These are phyloP conservation scores for Polyporus tsugae DNA, from an alignment of 1,284 basidiomycete species.

Conservation along the genomic window DNA sequence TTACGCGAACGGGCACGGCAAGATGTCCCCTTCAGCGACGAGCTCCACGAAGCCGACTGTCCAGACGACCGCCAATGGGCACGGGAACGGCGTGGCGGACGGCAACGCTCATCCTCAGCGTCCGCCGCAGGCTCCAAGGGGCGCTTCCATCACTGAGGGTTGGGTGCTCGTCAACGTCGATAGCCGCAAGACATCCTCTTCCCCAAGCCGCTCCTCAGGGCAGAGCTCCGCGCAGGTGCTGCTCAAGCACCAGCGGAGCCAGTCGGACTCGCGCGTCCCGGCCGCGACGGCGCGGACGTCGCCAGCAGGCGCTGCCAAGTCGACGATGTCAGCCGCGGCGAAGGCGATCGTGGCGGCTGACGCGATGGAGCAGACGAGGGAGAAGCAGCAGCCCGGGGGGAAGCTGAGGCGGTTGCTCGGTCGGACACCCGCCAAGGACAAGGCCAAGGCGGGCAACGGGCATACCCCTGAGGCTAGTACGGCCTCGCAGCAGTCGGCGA, in stretches of 20 bases:
- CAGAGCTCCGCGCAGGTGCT: slow-evolving; percentile 16
- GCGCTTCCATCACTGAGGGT: slow-evolving; percentile 40
- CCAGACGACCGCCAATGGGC: background rate
- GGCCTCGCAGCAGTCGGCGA: slow-evolving; percentile 4
- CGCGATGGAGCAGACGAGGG: slow-evolving; percentile 48
- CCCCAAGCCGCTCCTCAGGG: slow-evolving; percentile 6
- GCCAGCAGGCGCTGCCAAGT: slow-evolving; percentile 35
- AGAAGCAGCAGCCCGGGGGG: slow-evolving; percentile 37
- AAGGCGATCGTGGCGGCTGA: slow-evolving; percentile 71
- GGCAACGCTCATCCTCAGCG: slow-evolving; percentile 13
- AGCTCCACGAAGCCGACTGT: background rate
- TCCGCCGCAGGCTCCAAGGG: slow-evolving; percentile 16
- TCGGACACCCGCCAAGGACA: slow-evolving; percentile 20
- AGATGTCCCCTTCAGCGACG: slow-evolving; percentile 3
- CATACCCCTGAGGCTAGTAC: slow-evolving; percentile 25
- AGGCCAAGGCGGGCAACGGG: slow-evolving; percentile 26
- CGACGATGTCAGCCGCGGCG: slow-evolving; percentile 54
- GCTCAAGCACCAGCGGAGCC: slow-evolving; percentile 37
- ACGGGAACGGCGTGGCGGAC: slow-evolving; percentile 14
- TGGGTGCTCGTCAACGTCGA: slow-evolving; percentile 77
- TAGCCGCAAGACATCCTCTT: slow-evolving; percentile 30
- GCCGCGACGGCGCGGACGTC: slow-evolving; percentile 11
- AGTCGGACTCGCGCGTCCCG: slow-evolving; percentile 38
- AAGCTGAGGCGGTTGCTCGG: slow-evolving; percentile 39
- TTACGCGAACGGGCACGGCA: slow-evolving; percentile 14